Conservation (phyloP, 345 rosid genomes). For the Kandelia obovata region DNA sequence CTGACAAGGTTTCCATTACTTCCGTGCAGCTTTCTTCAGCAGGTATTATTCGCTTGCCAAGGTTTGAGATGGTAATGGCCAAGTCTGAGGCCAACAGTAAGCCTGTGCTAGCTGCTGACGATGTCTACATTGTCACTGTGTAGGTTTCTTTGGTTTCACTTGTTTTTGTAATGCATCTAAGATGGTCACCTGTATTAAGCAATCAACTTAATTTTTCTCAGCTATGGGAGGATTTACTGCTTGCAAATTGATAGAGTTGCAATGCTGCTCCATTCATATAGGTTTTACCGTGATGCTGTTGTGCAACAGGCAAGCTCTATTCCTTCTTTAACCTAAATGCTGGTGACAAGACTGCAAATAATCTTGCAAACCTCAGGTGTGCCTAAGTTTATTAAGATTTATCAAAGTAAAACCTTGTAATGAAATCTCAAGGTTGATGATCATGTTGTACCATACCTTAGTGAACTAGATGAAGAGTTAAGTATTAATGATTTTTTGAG, state of each 20-base stretch:
- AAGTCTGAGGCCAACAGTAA: conserved; percentile 75
- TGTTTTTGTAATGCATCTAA: conserved; percentile 5
- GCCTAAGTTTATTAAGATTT: not conserved
- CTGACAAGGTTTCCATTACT: conserved; percentile 29
- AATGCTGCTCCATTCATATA: conserved; percentile 82
- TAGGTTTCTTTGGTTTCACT: conserved; percentile 37
- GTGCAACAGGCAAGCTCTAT: conserved; percentile 64
- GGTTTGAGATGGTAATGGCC: conserved; percentile 94
- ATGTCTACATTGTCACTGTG: conserved; percentile 78
- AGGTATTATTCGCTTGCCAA: conserved; percentile 85
- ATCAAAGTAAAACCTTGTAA: too few species aligned
- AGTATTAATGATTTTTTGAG: not conserved
- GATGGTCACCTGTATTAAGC: conserved; percentile 11
- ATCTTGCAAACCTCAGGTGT: not conserved
- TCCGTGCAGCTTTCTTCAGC: conserved; percentile 81
- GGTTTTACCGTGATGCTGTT: conserved; percentile 96
- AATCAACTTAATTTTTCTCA: conserved; percentile 35
- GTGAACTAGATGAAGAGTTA: not conserved
- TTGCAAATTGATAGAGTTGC: conserved; percentile 96
- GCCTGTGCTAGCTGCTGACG: conserved; percentile 90
- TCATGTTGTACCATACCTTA: not conserved
- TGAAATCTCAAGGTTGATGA: not conserved
- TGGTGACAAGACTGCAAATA: not conserved
- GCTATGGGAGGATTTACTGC: conserved; percentile 98
- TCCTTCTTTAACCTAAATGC: not conserved